Base-by-base conservation (phyloP, 371 early-diverging fungal genomes). In the Rhizomucor pusillus region DNA sequence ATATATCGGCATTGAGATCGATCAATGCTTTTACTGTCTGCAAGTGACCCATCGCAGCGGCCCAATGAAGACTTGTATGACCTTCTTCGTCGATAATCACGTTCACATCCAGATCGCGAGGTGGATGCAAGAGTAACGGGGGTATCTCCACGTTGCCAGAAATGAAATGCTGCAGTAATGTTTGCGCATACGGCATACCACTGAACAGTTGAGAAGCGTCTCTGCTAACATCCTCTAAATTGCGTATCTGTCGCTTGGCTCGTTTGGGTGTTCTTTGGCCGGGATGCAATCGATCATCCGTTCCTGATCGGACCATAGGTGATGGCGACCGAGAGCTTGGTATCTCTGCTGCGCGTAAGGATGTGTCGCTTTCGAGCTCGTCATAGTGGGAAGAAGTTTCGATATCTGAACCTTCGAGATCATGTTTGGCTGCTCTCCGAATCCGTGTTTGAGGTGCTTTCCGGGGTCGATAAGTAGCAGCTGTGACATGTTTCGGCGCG, bases 31-130 rank as follows among this genome's bases (percentile, higher is more conserved):
- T 77, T 25, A 96, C 82, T 7, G 92, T 77, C 36, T 85, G 75
- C 25, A 91, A 79, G 18, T 90, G 79, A 0, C 89, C 97, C 62
- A 97, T 82, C 6, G 97, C 92, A 7, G 95, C 91, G 0, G 98
- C 96, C 97, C 97, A 98, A 60, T 98, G 99, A 13, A 95, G 69
- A 5, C 94, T 82, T 0, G 96, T 91, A 60, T 98, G 95, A 1
- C 97, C 97, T 45, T 91, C 90, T 40, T 93, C 95, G 52, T 98
- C 97, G 36, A 98, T 90, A 16, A 86, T 81, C 22, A 94, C 69
- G 67, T 96, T 86, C 19, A 93, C 70, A 49, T 96, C 91, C 7
- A 93, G 70, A 37, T 85, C 86, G 6, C 66, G 55, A 14, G 84
- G 76, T 20, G 78, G 69, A 22, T 71, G 57, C 1, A 78, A 60